Conservation (phyloP, 495 filamentous ascomycete species). For the Aspergillus haitiensis region DNA sequence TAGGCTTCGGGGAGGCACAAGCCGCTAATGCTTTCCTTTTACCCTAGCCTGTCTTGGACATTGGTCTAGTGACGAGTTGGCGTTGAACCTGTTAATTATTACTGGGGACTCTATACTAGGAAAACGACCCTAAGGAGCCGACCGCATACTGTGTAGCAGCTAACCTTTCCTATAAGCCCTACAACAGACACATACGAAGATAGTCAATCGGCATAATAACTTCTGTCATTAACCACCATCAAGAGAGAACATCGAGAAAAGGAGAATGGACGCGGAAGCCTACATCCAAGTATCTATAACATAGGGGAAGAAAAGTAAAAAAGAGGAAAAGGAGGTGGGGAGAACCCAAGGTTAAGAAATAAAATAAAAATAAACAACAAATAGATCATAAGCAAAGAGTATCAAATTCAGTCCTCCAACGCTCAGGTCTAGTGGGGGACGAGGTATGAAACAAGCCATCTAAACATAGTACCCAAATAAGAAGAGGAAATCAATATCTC, state of each 20-base stretch:
- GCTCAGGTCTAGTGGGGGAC: slow-evolving; percentile 26
- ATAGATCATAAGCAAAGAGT: not conserved
- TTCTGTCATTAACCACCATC: not conserved
- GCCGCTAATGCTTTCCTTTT: too few species aligned
- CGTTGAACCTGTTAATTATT: too few species aligned
- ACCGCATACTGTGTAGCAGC: not conserved
- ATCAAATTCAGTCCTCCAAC: slow-evolving; percentile 28
- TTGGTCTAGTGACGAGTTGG: too few species aligned
- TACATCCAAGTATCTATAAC: not conserved
- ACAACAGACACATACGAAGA: too few species aligned
- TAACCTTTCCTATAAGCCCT: not conserved
- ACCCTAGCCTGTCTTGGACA: too few species aligned
- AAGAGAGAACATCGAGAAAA: not conserved
- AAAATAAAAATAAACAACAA: slow-evolving; percentile 11
- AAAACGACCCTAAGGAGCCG: too few species aligned
- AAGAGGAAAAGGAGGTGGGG: not conserved
- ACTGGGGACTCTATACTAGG: too few species aligned
- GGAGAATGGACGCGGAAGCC: not conserved
- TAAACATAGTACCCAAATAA: slow-evolving; percentile 28
- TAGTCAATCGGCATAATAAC: not conserved
- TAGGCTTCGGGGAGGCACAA: too few species aligned
- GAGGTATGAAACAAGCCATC: slow-evolving; percentile 33
- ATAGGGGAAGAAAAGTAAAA: not conserved
- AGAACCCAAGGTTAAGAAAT: slow-evolving; percentile 6
- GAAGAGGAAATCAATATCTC: slow-evolving; percentile 24